phyloP scores from a whole-genome alignment of 495 filamentous ascomycete species.

The Aspergillus egyptiacus region DNA sequence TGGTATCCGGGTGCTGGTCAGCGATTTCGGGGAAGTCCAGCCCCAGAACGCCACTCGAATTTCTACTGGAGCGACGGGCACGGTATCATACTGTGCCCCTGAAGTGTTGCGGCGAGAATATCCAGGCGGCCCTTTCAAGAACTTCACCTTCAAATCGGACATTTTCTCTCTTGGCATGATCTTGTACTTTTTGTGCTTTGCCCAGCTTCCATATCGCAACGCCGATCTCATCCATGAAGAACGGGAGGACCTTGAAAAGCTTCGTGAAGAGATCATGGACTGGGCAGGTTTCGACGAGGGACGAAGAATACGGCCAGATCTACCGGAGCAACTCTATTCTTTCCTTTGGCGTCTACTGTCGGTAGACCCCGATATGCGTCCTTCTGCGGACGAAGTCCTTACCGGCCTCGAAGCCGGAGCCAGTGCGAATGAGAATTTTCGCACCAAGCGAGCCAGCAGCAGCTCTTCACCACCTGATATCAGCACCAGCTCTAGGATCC shows the following conservation, averaged over 20 bases:
- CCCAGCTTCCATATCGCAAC: conserved; percentile 73
- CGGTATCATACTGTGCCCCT: conserved; percentile 94
- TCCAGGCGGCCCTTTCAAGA: conserved; percentile 66
- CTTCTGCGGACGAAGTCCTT: conserved; percentile 84
- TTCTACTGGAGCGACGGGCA: conserved; percentile 90
- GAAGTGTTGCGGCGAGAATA: conserved; percentile 73
- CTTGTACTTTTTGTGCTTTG: conserved; percentile 95
- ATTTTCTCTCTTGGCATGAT: conserved; percentile 98
- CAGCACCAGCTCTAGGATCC: conserved; percentile 53
- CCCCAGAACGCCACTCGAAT: conserved; percentile 68
- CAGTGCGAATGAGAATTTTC: conserved; percentile 50
- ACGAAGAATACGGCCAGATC: conserved; percentile 64
- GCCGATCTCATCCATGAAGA: conserved; percentile 87
- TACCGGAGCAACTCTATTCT: conserved; percentile 81
- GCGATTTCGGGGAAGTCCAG: conserved; percentile 96
- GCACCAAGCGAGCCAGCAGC: conserved; percentile 41
- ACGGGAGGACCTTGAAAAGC: conserved; percentile 77
- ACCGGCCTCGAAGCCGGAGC: conserved; percentile 68
- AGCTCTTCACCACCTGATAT: conserved; percentile 43
- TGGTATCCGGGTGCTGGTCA: conserved; percentile 75
- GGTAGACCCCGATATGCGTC: conserved; percentile 68
- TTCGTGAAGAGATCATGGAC: conserved; percentile 77
- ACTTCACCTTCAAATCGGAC: conserved; percentile 94
- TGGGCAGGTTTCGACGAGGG: conserved; percentile 85
- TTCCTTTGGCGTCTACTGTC: conserved; percentile 76